Conservation (phyloP, 306 rosid species). For the Vachellia pachyceras region DNA sequence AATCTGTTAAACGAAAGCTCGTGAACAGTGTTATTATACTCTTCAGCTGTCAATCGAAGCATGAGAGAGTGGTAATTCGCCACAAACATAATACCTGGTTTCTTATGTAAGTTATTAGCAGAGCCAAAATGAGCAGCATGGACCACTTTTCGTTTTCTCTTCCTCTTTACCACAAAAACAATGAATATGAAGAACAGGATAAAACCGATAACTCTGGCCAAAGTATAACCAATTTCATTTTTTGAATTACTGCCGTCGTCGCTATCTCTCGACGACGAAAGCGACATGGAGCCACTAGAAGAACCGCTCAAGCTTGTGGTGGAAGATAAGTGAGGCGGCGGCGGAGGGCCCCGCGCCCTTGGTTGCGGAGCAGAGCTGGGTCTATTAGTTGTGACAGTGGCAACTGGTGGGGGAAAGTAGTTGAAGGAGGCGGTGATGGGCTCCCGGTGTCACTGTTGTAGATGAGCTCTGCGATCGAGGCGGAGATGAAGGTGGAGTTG, state of each 20-base stretch:
- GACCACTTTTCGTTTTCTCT: constrained; percentile 36
- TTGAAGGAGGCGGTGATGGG: constrained; percentile 23
- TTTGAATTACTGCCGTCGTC: not conserved
- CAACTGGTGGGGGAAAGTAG: constrained; percentile 28
- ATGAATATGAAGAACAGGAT: constrained; percentile 51
- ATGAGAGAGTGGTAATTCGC: not conserved
- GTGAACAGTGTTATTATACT: not conserved
- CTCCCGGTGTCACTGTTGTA: not conserved
- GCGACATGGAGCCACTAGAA: constrained; percentile 1
- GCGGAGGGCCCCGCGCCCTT: not conserved
- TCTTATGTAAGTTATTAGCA: constrained; percentile 37
- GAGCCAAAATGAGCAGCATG: constrained; percentile 41
- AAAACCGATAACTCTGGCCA: constrained; percentile 55
- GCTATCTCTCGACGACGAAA: constrained; percentile 19
- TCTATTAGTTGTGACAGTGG: not conserved
- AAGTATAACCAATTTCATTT: constrained; percentile 47
- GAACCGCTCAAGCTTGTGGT: not conserved
- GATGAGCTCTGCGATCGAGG: not conserved
- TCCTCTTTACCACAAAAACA: constrained; percentile 29
- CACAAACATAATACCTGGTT: constrained; percentile 48
- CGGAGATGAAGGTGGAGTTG: constrained; percentile 6
- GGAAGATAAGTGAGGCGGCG: not conserved
- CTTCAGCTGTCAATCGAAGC: constrained; percentile 7
- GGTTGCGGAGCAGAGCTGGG: constrained; percentile 8
- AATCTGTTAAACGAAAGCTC: not conserved